These are phyloP conservation scores for Aspergillus nidulans DNA, from an alignment of 495 filamentous ascomycete genomes.

Conservation along the genomic window DNA sequence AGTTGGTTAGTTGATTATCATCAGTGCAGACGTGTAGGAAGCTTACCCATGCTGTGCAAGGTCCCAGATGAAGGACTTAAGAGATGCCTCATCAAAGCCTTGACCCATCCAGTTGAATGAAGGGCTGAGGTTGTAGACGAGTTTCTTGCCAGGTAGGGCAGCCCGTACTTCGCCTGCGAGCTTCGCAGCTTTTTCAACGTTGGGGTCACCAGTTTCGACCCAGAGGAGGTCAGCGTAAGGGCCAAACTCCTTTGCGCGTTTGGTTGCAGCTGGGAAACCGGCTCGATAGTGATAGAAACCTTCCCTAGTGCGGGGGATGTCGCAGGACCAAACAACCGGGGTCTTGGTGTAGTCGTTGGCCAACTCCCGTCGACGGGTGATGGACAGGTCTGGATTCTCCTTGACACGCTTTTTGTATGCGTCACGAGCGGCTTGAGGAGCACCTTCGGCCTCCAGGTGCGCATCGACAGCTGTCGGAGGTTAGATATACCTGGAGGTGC, in stretches of 20 bases:
- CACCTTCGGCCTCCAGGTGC: constrained; percentile 63
- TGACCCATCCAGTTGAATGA: constrained; percentile 99
- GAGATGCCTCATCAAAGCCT: constrained; percentile 73
- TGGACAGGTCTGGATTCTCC: constrained; percentile 63
- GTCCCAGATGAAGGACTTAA: constrained; percentile 93
- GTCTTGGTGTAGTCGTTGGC: constrained; percentile 59
- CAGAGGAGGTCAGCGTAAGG: constrained; percentile 94
- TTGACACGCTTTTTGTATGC: constrained; percentile 59
- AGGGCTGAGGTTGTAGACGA: constrained; percentile 94
- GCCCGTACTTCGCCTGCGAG: constrained; percentile 72
- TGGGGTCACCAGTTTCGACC: constrained; percentile 91
- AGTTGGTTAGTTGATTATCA: constrained; percentile 3
- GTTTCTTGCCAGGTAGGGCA: constrained; percentile 66
- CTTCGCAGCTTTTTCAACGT: constrained; percentile 65
- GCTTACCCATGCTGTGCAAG: constrained; percentile 75
- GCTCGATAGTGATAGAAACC: constrained; percentile 95
- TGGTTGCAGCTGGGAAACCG: constrained; percentile 83
- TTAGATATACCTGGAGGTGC: constrained; percentile 13
- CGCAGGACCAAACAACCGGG: constrained; percentile 80
- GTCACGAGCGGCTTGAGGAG: constrained; percentile 55
- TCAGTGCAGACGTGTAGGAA: background rate
- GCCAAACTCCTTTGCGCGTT: constrained; percentile 83
- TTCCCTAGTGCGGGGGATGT: constrained; percentile 88
- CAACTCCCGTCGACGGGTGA: constrained; percentile 68
- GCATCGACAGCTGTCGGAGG: constrained; percentile 56